Evolutionary conservation across 257 asterid species (phyloP), one percentile per base, ranked within the genome.

Genomic region (Penstemon davidsonii): DNA sequence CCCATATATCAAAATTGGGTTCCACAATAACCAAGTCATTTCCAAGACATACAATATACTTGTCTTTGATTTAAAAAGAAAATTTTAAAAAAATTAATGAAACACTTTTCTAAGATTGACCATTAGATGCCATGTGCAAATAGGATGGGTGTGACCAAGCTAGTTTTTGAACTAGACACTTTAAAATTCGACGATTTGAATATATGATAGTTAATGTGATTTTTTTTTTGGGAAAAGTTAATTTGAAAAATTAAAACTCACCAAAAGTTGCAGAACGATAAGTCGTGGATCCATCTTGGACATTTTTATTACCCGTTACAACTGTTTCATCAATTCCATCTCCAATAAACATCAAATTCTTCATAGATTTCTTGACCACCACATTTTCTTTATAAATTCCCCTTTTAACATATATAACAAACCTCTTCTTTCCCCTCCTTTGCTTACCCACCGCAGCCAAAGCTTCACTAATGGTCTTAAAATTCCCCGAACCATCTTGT

Each of bases 201-300:
- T 25, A 25, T 25, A 25, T 25, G 33, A 25, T 54, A 43, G 41
- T 15, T 8, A 7, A 4, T 54, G 19, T 19, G 25, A 7, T 8
- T n/a, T 9, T 33, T 7, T 12, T 53, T 11, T 39, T 58, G 19
- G 7, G 3, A 36, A 67, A 61, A 25, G 3, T 25, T 25, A 25
- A 25, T 25, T 1, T 25, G 2, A 25, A 25, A 25, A 25, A 25
- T 39, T 51, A 13, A 10, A 67, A 70, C 80, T 75, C n/a, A 88
- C 96, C 94, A 67, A 86, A 84, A 59, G 96, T 88, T 49, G 96
- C 96, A 9, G 96, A 84, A 43, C 87, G 79, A 45, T 80, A 80
- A 41, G 96, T 88, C 54, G 88, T 84, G 75, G 76, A 61, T 37
- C 92, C 90, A 73, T 82, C 90, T 33, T 40, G 65, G 46, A 53